phyloP scores from a whole-genome alignment of 345 rosid genomes.

The Toxicodendron radicans region DNA sequence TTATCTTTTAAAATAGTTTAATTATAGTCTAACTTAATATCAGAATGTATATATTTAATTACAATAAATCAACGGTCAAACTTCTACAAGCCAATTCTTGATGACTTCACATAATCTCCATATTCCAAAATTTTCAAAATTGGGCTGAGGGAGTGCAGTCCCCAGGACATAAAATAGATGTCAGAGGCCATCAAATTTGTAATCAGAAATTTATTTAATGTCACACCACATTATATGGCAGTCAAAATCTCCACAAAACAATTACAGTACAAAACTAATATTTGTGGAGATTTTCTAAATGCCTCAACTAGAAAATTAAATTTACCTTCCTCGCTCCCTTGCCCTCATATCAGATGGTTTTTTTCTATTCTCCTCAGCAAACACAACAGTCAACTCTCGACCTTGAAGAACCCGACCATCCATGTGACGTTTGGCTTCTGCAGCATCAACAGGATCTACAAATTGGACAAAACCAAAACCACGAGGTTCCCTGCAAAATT shows the following conservation, averaged over 20 bases:
- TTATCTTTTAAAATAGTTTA: not conserved
- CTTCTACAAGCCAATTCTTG: not conserved
- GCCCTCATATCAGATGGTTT: constrained; percentile 94
- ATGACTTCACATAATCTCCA: not conserved
- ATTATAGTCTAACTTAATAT: too few relatives aligned
- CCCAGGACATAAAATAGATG: not conserved
- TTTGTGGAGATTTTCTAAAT: not conserved
- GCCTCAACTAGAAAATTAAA: constrained; percentile 22
- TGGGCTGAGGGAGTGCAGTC: not conserved
- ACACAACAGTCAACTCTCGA: constrained; percentile 87
- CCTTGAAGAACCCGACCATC: constrained; percentile 94
- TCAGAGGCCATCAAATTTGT: not conserved
- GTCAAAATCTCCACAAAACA: not conserved
- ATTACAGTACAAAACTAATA: not conserved
- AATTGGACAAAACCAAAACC: constrained; percentile 98
- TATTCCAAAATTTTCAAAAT: not conserved
- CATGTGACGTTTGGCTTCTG: constrained; percentile 89
- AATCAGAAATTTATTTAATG: not conserved
- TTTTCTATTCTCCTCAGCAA: constrained; percentile 98
- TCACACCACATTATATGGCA: not conserved
- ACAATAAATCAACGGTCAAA: not conserved
- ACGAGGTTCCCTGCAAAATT: constrained; percentile 77
- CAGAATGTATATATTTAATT: not conserved
- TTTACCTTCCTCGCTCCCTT: constrained; percentile 72
- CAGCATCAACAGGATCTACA: constrained; percentile 88